These are phyloP conservation scores for Trichoderma endophyticum DNA, from an alignment of 2,329 filamentous ascomycete species.

Conservation along the genomic window DNA sequence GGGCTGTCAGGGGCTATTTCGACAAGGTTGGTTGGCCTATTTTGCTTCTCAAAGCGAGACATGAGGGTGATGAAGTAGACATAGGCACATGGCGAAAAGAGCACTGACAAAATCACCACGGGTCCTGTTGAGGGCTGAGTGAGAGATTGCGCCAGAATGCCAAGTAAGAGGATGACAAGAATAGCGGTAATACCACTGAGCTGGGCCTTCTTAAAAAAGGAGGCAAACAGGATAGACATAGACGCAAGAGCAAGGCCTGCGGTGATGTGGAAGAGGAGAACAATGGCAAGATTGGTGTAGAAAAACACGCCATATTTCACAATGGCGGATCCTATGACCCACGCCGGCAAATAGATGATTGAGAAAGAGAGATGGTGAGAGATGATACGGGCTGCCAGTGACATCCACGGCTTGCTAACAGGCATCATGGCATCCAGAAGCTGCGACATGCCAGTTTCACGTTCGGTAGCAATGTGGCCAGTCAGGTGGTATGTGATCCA, in stretches of 20 bases:
- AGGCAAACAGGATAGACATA: constrained; percentile 75
- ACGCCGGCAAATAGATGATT: constrained; percentile 75
- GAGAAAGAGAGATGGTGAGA: constrained; percentile 80
- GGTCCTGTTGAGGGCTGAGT: constrained; percentile 59
- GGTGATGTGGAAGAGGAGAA: constrained; percentile 72
- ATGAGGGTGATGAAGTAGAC: constrained; percentile 75
- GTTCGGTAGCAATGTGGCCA: constrained; percentile 79
- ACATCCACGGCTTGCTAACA: constrained; percentile 68
- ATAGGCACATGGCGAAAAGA: constrained; percentile 87
- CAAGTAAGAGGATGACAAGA: constrained; percentile 70
- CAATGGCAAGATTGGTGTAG: constrained; percentile 60
- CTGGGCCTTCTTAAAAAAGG: constrained; percentile 84
- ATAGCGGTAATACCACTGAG: constrained; percentile 79
- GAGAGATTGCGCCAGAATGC: constrained; percentile 76
- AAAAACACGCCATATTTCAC: constrained; percentile 62
- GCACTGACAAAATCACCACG: constrained; percentile 66
- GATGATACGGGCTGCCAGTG: constrained; percentile 72
- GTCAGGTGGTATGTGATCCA: constrained; percentile 84
- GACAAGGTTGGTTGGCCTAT: constrained; percentile 58
- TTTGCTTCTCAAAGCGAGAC: constrained; percentile 69
- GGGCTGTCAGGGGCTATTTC: constrained; percentile 60
- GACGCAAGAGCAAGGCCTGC: constrained; percentile 75
- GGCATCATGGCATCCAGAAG: constrained; percentile 91
- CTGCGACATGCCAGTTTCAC: constrained; percentile 83
- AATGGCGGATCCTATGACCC: constrained; percentile 72